A percentile compares a stretch with the other conserved stretches of the same genome.
These are phyloP conservation scores for Sporothrix mexicana DNA, from an alignment of 2,329 filamentous ascomycete genomes.

Conservation along the genomic window DNA sequence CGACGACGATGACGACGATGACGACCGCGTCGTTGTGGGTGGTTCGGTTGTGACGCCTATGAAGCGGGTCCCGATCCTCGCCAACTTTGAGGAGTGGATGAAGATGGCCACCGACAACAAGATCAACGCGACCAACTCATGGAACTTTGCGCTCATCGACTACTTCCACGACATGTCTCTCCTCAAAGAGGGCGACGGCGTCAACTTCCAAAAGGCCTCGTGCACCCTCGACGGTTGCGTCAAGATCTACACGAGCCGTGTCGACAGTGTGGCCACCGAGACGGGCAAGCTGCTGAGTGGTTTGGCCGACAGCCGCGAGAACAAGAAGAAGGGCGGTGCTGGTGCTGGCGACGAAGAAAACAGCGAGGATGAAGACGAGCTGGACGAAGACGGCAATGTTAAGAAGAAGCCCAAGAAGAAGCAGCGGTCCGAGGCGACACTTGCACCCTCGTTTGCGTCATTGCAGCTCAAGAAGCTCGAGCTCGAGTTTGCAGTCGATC, in stretches of 20 bases:
- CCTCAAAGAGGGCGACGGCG: slow-evolving; percentile 91
- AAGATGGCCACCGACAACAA: slow-evolving; percentile 99
- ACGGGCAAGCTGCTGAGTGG: slow-evolving; percentile 94
- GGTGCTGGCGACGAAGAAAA: slow-evolving; percentile 69
- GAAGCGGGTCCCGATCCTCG: slow-evolving; percentile 93
- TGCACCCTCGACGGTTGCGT: slow-evolving; percentile 97
- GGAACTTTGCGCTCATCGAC: slow-evolving; percentile 99
- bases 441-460: slow-evolving; percentile 85
- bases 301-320: slow-evolving; percentile 83
- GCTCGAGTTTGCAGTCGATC: slow-evolving; percentile 93
- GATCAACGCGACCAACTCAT: slow-evolving; percentile 97
- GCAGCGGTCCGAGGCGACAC: slow-evolving; percentile 84
- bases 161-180: slow-evolving; percentile 99
- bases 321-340: slow-evolving; percentile 72
- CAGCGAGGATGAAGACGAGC: slow-evolving; percentile 63
- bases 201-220: slow-evolving; percentile 98
- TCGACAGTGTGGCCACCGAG: slow-evolving; percentile 97
- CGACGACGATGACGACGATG: slow-evolving; percentile 50
- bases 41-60: slow-evolving; percentile 82
- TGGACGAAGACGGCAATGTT: slow-evolving; percentile 53
- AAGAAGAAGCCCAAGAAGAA: slow-evolving; percentile 74
- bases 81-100: slow-evolving; percentile 99
- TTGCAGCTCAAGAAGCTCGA: slow-evolving; percentile 97
- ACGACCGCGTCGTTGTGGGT: slow-evolving; percentile 62
- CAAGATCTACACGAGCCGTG: slow-evolving; percentile 98